These are phyloP conservation scores for Aschersonia sp. DNA, from an alignment of 2,329 filamentous ascomycete genomes.

Conservation along the genomic window DNA sequence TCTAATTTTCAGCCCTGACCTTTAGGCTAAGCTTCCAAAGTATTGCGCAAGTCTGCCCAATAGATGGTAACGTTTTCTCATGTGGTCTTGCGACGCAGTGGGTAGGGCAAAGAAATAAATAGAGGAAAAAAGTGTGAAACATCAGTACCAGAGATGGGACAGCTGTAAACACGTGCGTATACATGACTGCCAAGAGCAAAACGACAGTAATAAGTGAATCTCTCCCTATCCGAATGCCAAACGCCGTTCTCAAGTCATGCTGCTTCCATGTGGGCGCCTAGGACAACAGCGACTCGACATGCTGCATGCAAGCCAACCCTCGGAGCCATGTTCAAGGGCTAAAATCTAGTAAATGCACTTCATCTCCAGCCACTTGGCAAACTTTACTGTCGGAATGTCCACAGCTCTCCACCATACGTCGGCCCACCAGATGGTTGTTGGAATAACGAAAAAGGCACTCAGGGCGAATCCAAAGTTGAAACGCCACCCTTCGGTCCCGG, in stretches of 20 bases:
- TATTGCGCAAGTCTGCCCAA: too few relatives aligned
- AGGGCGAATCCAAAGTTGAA: conserved; percentile 33
- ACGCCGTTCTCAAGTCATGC: not conserved
- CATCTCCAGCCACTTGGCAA: conserved; percentile 40
- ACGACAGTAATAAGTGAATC: not conserved
- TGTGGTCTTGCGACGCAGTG: not conserved
- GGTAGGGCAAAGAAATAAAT: not conserved
- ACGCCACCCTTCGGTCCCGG: conserved; percentile 27
- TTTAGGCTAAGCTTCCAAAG: not conserved
- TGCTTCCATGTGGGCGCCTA: not conserved
- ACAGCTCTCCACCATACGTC: conserved; percentile 42
- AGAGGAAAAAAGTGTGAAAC: not conserved
- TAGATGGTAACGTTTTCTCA: too few relatives aligned
- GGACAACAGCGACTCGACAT: not conserved
- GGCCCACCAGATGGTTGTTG: conserved; percentile 36
- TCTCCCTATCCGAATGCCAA: not conserved
- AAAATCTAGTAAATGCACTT: conserved; percentile 20
- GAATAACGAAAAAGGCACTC: conserved; percentile 31
- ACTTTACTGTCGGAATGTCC: conserved; percentile 39
- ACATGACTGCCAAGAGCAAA: not conserved
- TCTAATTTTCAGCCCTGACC: not conserved
- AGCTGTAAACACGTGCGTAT: not conserved
- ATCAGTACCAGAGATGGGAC: not conserved
- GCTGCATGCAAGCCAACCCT: too few relatives aligned
- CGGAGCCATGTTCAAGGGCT: not conserved